Evolutionary conservation across 176 grass and related monocot species (phyloP), one percentile per base, ranked within the genome.

Genomic region (Dactylis glomerata): DNA sequence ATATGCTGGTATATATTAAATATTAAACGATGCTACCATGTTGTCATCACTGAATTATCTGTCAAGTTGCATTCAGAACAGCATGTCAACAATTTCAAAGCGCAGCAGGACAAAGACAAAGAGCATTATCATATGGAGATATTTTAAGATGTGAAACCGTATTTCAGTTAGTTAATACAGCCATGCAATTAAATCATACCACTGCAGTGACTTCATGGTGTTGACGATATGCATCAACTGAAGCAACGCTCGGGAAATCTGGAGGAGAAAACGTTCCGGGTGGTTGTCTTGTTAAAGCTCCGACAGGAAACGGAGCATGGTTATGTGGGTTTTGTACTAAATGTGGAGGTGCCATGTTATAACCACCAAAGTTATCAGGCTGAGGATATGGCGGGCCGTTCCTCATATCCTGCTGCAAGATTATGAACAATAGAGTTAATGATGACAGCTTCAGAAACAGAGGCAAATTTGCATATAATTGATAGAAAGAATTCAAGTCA

Each of bases 201-300:
- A 78, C 85, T 45, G 93, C 89, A 83, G 91, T 96, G 32, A 99
- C 96, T 89, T 99, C 96, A 88, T 99, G 93, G 42, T 96, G 93
- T 78, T 92, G 93, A 27, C 87, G 62, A 80, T 99, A 96, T 73
- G 93, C 96, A 87, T 99, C 93, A 69, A 90, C 89, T 23, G 95
- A 88, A 90, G 89, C 83, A 15, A 89, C 51, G 54, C 76, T 59
- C 5, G 83, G 70, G 34, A 92, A 90, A 86, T 92, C 90, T 27
- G 65, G 78, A 65, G 85, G 52, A 41, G 76, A 83, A 77, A 88
- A 81, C 76, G 83, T 84, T 81, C 65, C 49, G 2, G 84, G 68
- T 26, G 89, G 87, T 22, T 82, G 90, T 42, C 84, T 72, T 66
- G 81, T 63, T 47, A 80, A 64, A 86, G 68, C 54, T 92, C 84